A percentile compares a stretch with the other conserved stretches of the same genome.
Evolutionary conservation across 495 filamentous ascomycete species (phyloP).

Genomic region (Tetracladium setigerum): DNA sequence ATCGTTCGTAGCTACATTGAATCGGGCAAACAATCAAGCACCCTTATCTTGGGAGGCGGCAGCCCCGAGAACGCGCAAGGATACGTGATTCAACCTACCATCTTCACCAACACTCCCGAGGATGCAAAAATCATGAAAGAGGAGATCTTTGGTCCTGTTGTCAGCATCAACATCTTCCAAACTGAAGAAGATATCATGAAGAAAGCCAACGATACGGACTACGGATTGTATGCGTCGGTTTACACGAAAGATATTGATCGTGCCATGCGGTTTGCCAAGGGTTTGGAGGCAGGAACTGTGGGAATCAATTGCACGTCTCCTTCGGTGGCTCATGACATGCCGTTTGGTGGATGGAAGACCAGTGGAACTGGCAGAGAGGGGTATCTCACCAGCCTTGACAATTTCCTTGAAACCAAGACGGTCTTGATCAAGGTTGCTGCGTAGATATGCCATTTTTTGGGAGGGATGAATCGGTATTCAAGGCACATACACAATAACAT

Average conservation of each 20-base stretch:
- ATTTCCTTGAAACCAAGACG: conserved; percentile 14
- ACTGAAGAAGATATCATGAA: conserved; percentile 61
- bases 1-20: conserved; percentile 56
- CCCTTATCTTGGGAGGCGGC: conserved; percentile 27
- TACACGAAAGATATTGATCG: conserved; percentile 74
- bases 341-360: conserved; percentile 20
- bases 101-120: conserved; percentile 11
- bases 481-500: too few species aligned
- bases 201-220: conserved; percentile 74
- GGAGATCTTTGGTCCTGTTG: conserved; percentile 53
- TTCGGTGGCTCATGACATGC: conserved; percentile 6
- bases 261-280: conserved; percentile 65
- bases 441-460: too few species aligned
- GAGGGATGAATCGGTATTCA: too few species aligned
- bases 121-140: conserved; percentile 40
- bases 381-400: conserved; percentile 4
- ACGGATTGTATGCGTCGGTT: conserved; percentile 75
- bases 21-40: conserved; percentile 52
- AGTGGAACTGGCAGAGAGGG: conserved; percentile 18
- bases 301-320: conserved; percentile 61
- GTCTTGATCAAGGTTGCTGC: conserved; percentile 10
- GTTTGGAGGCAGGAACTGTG: conserved; percentile 73
- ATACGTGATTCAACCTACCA: conserved; percentile 4
- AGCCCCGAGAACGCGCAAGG: background rate
- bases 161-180: conserved; percentile 42